phyloP scores from a whole-genome alignment of 208 protist genomes.

The Trypanosoma vivax region DNA sequence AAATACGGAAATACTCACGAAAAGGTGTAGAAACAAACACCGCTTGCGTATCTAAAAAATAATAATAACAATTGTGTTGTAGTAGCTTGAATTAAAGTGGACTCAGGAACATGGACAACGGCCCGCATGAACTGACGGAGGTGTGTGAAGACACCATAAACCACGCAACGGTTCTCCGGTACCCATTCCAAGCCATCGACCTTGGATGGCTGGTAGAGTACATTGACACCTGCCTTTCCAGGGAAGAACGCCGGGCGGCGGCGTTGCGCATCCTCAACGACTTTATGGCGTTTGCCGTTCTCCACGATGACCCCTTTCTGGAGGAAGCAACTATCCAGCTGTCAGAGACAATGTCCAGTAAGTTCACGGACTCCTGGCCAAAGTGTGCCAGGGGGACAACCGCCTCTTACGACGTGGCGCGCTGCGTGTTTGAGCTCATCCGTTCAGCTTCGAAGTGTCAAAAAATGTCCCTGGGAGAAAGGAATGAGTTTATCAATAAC shows the following conservation, averaged over 20 bases:
- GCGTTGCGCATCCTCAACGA: slow-evolving; percentile 49
- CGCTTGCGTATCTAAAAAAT: no score
- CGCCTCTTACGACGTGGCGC: slow-evolving; percentile 33
- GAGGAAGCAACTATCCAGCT: slow-evolving; percentile 43
- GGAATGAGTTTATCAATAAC: slow-evolving; percentile 36
- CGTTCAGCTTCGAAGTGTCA: slow-evolving; percentile 60
- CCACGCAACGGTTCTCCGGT: slow-evolving; percentile 47
- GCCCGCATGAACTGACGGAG: slow-evolving; percentile 11
- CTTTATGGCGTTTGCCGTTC: slow-evolving; percentile 65
- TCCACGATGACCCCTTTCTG: slow-evolving; percentile 73
- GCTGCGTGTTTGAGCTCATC: slow-evolving; percentile 57
- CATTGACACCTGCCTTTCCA: slow-evolving; percentile 32
- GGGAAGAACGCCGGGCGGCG: slow-evolving; percentile 30
- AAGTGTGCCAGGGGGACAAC: slow-evolving; percentile 24
- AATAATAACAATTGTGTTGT: no score
- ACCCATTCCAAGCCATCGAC: slow-evolving; percentile 60
- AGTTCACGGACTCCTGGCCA: slow-evolving; percentile 20
- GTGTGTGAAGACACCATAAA: slow-evolving; percentile 21
- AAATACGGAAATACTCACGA: no score
- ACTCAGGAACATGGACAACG: no score
- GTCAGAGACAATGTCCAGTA: slow-evolving; percentile 29
- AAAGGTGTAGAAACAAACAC: no score
- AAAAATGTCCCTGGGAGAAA: slow-evolving; percentile 21
- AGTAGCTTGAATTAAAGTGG: no score
- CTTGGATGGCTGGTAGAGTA: slow-evolving; percentile 61